A percentile compares a stretch with the other conserved stretches of the same genome.
Evolutionary conservation across 345 rosid species (phyloP).

Genomic region (Eucalyptus melliodora): DNA sequence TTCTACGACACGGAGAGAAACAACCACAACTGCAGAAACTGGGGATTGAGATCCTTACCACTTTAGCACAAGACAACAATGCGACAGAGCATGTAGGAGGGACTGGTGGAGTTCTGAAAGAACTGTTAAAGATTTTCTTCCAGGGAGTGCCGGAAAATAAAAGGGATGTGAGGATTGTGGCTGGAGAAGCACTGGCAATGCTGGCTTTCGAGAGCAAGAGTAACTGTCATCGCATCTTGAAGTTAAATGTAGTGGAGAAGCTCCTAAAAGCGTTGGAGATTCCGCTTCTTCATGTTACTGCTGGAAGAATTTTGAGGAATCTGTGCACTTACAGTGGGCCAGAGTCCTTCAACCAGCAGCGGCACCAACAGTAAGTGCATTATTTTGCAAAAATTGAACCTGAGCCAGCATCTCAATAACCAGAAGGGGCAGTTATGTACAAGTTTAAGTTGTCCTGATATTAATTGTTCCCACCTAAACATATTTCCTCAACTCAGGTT

Average conservation of each 20-base stretch:
- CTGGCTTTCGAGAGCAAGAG: constrained; percentile 56
- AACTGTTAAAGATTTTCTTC: constrained; percentile 55
- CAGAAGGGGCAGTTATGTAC: background rate
- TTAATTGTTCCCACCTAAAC: background rate
- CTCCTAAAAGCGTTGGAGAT: constrained; percentile 41
- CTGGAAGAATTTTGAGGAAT: constrained; percentile 59
- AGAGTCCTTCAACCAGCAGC: constrained; percentile 37
- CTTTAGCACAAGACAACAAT: constrained; percentile 45
- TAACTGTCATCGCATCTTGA: constrained; percentile 54
- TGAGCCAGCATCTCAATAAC: background rate
- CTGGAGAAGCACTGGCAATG: constrained; percentile 80
- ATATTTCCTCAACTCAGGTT: constrained; percentile 22
- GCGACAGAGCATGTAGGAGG: constrained; percentile 59
- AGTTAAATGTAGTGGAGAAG: constrained; percentile 21
- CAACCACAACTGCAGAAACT: constrained; percentile 42
- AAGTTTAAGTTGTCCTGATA: background rate
- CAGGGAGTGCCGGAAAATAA: background rate
- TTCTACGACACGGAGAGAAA: constrained; percentile 41
- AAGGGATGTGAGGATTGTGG: constrained; percentile 32
- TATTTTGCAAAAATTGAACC: background rate
- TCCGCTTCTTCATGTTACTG: constrained; percentile 30
- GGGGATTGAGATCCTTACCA: constrained; percentile 47
- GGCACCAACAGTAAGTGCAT: constrained; percentile 46
- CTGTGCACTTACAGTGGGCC: constrained; percentile 33
- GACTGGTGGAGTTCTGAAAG: constrained; percentile 62